These are phyloP conservation scores for Apophysomyces sp. DNA, from an alignment of 371 early-diverging fungal genomes.

Conservation along the genomic window DNA sequence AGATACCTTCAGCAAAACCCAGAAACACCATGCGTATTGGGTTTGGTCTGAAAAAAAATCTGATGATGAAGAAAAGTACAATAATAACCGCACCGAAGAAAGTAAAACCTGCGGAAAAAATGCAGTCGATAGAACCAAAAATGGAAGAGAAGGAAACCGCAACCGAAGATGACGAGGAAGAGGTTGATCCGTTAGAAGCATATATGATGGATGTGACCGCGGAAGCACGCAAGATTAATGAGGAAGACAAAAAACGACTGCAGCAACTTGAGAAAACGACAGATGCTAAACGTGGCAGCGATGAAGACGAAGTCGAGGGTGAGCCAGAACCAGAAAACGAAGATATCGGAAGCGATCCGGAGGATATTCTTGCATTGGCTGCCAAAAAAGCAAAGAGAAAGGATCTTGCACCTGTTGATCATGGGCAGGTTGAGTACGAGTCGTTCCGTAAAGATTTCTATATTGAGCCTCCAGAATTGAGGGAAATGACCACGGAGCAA, in stretches of 20 bases:
- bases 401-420: constrained; percentile 90
- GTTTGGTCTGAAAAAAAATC: constrained; percentile 25
- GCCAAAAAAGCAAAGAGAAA: constrained; percentile 87
- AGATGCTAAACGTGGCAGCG: constrained; percentile 35
- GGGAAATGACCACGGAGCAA: constrained; percentile 79
- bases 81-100: not conserved
- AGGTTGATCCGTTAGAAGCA: constrained; percentile 77
- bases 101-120: not conserved
- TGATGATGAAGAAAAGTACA: constrained; percentile 14
- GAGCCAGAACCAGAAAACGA: constrained; percentile 51
- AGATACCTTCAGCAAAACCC: constrained; percentile 18
- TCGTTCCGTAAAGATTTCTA: constrained; percentile 95
- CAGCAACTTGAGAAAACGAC: constrained; percentile 19
- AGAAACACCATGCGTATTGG: constrained; percentile 44
- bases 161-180: constrained; percentile 27
- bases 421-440: constrained; percentile 83
- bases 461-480: constrained; percentile 92
- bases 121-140: not conserved
- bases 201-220: constrained; percentile 83
- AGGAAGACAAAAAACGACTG: constrained; percentile 58
- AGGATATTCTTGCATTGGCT: constrained; percentile 82
- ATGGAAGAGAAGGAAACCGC: constrained; percentile 7
- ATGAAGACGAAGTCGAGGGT: constrained; percentile 38
- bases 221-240: constrained; percentile 70
- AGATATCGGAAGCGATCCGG: constrained; percentile 59